A percentile compares a stretch with the other conserved stretches of the same genome.
Evolutionary conservation across 202 grass and related monocot species (phyloP).

Genomic region (Carex arenaria): DNA sequence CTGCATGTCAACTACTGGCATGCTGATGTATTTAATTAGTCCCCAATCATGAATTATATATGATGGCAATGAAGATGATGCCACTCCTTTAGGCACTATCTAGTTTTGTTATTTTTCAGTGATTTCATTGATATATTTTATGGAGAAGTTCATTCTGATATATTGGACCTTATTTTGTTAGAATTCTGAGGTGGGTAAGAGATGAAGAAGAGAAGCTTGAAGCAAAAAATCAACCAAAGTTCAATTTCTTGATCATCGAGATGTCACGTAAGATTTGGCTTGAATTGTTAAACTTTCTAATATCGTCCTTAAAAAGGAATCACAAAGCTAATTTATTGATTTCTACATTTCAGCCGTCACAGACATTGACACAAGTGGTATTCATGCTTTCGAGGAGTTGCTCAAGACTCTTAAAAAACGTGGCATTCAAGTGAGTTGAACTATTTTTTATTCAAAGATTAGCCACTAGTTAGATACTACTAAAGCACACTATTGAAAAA

Average conservation of each 20-base stretch:
- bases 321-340: constrained; percentile 6
- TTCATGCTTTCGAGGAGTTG: constrained; percentile 59
- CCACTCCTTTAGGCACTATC: neutral
- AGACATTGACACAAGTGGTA: constrained; percentile 80
- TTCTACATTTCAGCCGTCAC: constrained; percentile 54
- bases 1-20: neutral
- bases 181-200: constrained; percentile 77
- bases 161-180: constrained; percentile 21
- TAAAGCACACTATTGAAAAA: neutral
- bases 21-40: neutral
- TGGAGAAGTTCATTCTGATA: neutral
- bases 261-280: constrained; percentile 66
- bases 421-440: constrained; percentile 48
- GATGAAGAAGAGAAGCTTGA: constrained; percentile 68
- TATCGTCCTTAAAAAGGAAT: neutral
- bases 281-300: neutral
- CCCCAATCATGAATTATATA: neutral
- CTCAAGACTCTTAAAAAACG: constrained; percentile 59
- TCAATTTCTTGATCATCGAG: constrained; percentile 84
- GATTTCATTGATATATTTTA: neutral
- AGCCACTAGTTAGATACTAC: neutral
- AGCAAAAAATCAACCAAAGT: constrained; percentile 35
- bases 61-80: constrained; percentile 8
- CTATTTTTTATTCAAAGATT: neutral
- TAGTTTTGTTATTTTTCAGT: neutral